Evolutionary conservation across 1,284 basidiomycete species (phyloP), one percentile per base, ranked within the genome.

Genomic region (Heliocybe sulcata): DNA sequence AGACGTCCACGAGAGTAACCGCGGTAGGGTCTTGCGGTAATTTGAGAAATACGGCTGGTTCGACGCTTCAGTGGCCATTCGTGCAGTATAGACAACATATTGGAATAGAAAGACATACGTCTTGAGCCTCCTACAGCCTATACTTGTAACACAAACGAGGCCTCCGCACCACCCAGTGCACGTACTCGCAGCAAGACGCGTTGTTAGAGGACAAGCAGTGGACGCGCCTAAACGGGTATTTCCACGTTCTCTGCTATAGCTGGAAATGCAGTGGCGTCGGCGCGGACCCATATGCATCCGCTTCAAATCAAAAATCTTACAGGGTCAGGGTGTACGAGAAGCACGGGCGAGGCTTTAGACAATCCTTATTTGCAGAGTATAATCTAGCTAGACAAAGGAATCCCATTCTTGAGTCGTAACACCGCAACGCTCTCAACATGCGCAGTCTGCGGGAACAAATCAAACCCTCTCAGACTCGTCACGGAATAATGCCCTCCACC

Each of bases 401-500:
- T 6, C 23, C 20, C 16, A 33, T 52, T 27, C 33, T 67, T 60
- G 35, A 75, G 60, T 27, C 72, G 64, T 48, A 92, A 70, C 35
- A 89, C 75, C 2, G 84, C 85, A 19, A 90, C 81, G 58, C 78
- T 79, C 66, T 90, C 85, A 22, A 87, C 84, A 70, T 90, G 88
- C 55, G 88, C 82, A 25, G 89, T 94, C 74, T 96, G 92, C 9
- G 94, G 92, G 74, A 97, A 97, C 51, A 97, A 69, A 73, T 97
- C 94, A 60, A 95, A 92, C 20, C 93, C 94, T 59, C 90, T 72
- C 61, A 96, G 64, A 64, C 83, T 90, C 71, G 93, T 88, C 61
- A 96, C 63, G 55, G 77, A 75, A 68, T 88, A 90, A 61, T 65
- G 69, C 62, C 63, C 66, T 49, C 72, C 74, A 31, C 67, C 65